phyloP scores from a whole-genome alignment of 1,139 yeast species.

The Yamadazyma membranifaciens region DNA sequence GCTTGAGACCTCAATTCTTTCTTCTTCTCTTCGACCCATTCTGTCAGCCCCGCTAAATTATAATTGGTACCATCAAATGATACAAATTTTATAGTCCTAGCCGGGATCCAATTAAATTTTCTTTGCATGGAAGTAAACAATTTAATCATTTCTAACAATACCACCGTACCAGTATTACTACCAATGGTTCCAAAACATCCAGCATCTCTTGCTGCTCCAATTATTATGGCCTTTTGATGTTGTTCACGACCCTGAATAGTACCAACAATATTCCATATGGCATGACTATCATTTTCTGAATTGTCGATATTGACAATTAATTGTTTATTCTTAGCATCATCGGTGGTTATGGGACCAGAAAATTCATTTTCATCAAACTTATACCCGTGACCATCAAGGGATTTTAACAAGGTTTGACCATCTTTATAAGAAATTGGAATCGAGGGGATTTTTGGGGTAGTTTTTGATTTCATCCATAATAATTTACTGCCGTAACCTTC shows the following conservation, averaged over 20 bases:
- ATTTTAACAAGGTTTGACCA: conserved; percentile 49
- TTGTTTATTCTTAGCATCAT: conserved; percentile 23
- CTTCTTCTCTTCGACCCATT: conserved; percentile 64
- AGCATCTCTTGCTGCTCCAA: conserved; percentile 86
- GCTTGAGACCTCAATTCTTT: conserved; percentile 59
- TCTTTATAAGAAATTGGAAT: conserved; percentile 76
- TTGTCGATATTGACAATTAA: conserved; percentile 45
- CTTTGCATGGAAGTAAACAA: conserved; percentile 66
- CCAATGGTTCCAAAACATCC: conserved; percentile 71
- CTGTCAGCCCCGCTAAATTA: conserved; percentile 82
- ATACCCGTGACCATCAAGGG: conserved; percentile 49
- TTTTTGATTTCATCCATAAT: conserved; percentile 47
- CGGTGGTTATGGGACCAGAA: conserved; percentile 25
- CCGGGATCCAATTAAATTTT: conserved; percentile 75
- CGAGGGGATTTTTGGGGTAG: conserved; percentile 70
- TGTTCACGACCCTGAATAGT: conserved; percentile 82
- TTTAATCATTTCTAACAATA: conserved; percentile 69
- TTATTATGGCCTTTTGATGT: conserved; percentile 64
- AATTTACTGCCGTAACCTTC: conserved; percentile 35
- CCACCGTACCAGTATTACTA: conserved; percentile 75
- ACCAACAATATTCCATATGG: conserved; percentile 77
- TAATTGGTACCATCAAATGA: conserved; percentile 87
- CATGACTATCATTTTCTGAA: conserved; percentile 58
- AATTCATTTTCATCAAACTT: conserved; percentile 27
- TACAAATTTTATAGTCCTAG: conserved; percentile 77